A percentile compares a stretch with the other conserved stretches of the same genome.
Evolutionary conservation across 2,329 filamentous ascomycete genomes (phyloP).

Genomic region (Penicillium sp.): DNA sequence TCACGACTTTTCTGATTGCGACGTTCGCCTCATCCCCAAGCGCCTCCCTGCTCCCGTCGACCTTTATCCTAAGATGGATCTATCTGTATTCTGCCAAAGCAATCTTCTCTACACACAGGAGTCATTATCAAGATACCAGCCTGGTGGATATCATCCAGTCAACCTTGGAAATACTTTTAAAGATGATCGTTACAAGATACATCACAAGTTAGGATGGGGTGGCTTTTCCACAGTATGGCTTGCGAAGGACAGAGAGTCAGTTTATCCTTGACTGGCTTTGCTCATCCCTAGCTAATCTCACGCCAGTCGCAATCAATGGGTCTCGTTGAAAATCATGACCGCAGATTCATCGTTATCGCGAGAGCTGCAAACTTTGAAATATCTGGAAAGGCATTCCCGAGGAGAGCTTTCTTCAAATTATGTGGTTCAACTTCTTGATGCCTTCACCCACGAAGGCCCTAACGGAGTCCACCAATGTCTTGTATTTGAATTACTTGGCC

Average conservation of each 20-base stretch:
- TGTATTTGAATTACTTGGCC: conserved; percentile 35
- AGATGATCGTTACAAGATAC: conserved; percentile 42
- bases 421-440: conserved; percentile 30
- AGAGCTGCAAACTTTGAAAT: conserved; percentile 23
- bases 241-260: conserved; percentile 33
- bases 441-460: conserved; percentile 31
- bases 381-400: conserved; percentile 10
- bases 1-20: not conserved
- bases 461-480: conserved; percentile 38
- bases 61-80: conserved; percentile 10
- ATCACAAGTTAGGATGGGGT: conserved; percentile 49
- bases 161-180: conserved; percentile 44
- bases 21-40: not conserved
- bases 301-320: conserved; percentile 22
- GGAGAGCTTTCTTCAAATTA: conserved; percentile 21
- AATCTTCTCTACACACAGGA: conserved; percentile 29
- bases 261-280: not conserved
- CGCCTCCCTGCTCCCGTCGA: not conserved
- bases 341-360: conserved; percentile 20
- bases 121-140: conserved; percentile 31
- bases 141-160: conserved; percentile 47
- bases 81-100: conserved; percentile 18
- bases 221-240: conserved; percentile 50
- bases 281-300: conserved; percentile 16
- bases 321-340: conserved; percentile 35